Evolutionary conservation across 2,329 filamentous ascomycete genomes (phyloP), one percentile per base, ranked within the genome.

Genomic region (Dactylellina leptospora): DNA sequence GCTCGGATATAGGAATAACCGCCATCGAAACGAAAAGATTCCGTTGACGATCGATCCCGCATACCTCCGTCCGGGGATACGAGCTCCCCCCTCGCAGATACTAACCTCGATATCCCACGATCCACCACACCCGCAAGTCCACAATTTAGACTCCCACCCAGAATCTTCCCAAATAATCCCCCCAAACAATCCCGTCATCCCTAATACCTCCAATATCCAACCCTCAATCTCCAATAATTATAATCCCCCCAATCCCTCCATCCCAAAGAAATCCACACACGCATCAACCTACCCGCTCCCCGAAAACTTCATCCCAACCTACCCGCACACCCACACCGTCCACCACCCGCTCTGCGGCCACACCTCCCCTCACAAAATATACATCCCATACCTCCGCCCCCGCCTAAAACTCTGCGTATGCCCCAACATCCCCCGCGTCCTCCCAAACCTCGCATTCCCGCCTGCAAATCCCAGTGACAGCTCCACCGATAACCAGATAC

Each of bases 321-420:
- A 66, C 23, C 48, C 56, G 8, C 28, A 66, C 58, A 27, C 56
- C 20, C 53, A 70, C 47, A 54, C 13, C 25, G 48, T 53, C 58
- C 33, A 74, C 45, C 45, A 58, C 55, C 44, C 54, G 11, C 44
- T 23, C 23, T 58, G 60, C 47, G 54, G 16, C 25, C 55, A 64
- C 60, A 59, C 60, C 56, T 33, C 44, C 54, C 16, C 30, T n/a
- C 11, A 42, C 45, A 30, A 33, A 20, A 58, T 72, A 50, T 8
- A 38, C 22, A 23, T 30, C 33, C 48, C 56, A 30, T 6, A 28
- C 10, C 16, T 38, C 47, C 25, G 45, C 13, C 55, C 55, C 22
- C 28, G 33, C 11, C 23, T 42, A 20, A 66, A 40, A 58, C 20
- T 66, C 3, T 66, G 62, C 33, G 50, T 53, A n/a, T 66, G 62